Evolutionary conservation across 2,329 filamentous ascomycete genomes (phyloP).

Genomic region (Aspergillus sp.): DNA sequence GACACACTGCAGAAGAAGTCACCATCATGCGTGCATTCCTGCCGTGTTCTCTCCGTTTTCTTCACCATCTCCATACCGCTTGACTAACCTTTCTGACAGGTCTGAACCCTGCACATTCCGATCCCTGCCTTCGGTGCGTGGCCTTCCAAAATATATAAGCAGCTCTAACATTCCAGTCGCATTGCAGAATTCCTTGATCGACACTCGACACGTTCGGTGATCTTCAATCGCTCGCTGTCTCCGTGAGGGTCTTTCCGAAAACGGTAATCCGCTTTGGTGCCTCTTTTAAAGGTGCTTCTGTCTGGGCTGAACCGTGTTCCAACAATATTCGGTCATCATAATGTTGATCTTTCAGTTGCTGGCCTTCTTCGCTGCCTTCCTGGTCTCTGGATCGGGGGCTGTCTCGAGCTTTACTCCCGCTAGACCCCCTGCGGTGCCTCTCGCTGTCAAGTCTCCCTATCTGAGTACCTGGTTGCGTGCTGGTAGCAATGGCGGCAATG

Average conservation of each 20-base stretch:
- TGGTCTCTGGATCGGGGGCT: slow-evolving; percentile 23
- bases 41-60: slow-evolving; percentile 2
- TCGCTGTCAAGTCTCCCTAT: slow-evolving; percentile 74
- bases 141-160: slow-evolving; percentile 25
- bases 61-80: slow-evolving; percentile 6
- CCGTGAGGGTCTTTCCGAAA: slow-evolving; percentile 1
- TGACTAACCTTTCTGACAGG: background rate
- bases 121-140: slow-evolving; percentile 15
- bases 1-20: background rate
- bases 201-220: background rate
- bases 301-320: slow-evolving; percentile 16
- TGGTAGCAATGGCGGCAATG: slow-evolving; percentile 60
- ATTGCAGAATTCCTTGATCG: background rate
- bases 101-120: slow-evolving; percentile 6
- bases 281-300: slow-evolving; percentile 15
- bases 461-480: slow-evolving; percentile 67
- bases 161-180: slow-evolving; percentile 10
- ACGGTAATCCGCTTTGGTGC: slow-evolving; percentile 1
- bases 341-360: slow-evolving; percentile 30
- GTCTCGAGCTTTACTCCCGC: slow-evolving; percentile 61
- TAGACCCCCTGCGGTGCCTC: slow-evolving; percentile 65
- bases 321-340: slow-evolving; percentile 6
- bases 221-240: background rate
- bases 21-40: slow-evolving; percentile 9
- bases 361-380: slow-evolving; percentile 20